phyloP scores from a whole-genome alignment of 352 stramenopile species.

The Pythium graminicola region DNA sequence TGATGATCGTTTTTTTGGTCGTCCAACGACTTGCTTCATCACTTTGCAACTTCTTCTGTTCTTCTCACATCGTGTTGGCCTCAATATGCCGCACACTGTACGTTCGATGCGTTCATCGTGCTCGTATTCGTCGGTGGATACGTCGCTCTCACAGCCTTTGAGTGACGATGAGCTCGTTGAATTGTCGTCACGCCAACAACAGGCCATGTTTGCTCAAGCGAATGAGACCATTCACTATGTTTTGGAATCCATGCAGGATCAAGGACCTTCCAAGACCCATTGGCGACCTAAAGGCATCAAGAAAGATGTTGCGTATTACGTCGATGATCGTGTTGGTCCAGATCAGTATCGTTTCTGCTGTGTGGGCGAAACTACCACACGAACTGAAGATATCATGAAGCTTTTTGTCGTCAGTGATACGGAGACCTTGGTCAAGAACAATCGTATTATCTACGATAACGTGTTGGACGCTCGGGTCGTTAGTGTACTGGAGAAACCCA shows the following conservation, averaged over 20 bases:
- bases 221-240: constrained; percentile 30
- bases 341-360: constrained; percentile 57
- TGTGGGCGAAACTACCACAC: constrained; percentile 31
- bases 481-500: constrained; percentile 32
- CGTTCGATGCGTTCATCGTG: too few relatives aligned
- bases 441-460: constrained; percentile 40
- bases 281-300: constrained; percentile 43
- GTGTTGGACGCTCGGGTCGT: constrained; percentile 37
- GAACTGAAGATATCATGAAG: constrained; percentile 42
- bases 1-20: too few relatives aligned
- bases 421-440: constrained; percentile 32
- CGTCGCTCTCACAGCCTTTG: too few relatives aligned
- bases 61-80: too few relatives aligned
- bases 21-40: too few relatives aligned
- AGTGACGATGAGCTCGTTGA: not conserved
- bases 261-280: constrained; percentile 24
- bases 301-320: constrained; percentile 44
- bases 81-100: too few relatives aligned
- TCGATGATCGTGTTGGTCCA: constrained; percentile 34
- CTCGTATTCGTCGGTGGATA: too few relatives aligned
- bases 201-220: constrained; percentile 7
- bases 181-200: constrained; percentile 24
- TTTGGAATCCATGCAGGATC: constrained; percentile 40
- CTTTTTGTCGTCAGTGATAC: constrained; percentile 40
- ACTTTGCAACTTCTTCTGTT: too few relatives aligned